Conservation (phyloP, 2,329 filamentous ascomycete genomes). For the Xylariaceae sp. region DNA sequence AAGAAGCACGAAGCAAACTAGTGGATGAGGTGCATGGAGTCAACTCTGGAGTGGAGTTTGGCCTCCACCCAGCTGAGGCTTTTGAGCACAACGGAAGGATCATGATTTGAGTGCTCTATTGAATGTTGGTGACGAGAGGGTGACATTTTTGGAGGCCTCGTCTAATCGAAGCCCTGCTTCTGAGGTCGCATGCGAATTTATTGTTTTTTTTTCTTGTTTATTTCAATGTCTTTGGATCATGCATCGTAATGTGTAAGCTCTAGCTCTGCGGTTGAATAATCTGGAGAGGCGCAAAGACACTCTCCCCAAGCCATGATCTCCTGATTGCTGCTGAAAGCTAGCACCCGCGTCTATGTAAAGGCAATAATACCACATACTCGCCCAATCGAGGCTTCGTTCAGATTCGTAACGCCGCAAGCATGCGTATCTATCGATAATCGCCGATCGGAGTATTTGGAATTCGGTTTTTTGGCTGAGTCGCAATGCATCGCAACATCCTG, state of each 20-base stretch:
- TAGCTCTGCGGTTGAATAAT: not conserved
- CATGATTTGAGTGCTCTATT: not conserved
- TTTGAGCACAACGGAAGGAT: not conserved
- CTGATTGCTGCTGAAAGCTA: not conserved
- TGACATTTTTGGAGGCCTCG: constrained; percentile 5
- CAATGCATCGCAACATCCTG: constrained; percentile 16
- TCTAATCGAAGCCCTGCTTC: not conserved
- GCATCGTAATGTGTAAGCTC: not conserved
- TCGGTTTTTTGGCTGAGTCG: constrained; percentile 7
- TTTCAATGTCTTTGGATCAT: constrained; percentile 2
- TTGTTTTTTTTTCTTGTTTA: not conserved
- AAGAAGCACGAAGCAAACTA: constrained; percentile 2
- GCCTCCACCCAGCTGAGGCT: not conserved
- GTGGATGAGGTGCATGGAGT: not conserved
- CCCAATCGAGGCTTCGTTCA: not conserved
- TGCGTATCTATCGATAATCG: constrained; percentile 1
- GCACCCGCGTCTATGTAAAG: not conserved
- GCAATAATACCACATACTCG: not conserved
- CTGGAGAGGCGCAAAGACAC: not conserved
- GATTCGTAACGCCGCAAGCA: not conserved
- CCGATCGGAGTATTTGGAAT: not conserved
- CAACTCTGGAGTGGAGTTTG: not conserved
- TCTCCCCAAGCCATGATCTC: not conserved
- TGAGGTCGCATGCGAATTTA: not conserved
- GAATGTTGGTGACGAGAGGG: not conserved